Percentiles rank a stretch among this genome's conserved stretches.
phyloP scores from a whole-genome alignment of 2,329 filamentous ascomycete genomes.

The Monosporascus ibericus region DNA sequence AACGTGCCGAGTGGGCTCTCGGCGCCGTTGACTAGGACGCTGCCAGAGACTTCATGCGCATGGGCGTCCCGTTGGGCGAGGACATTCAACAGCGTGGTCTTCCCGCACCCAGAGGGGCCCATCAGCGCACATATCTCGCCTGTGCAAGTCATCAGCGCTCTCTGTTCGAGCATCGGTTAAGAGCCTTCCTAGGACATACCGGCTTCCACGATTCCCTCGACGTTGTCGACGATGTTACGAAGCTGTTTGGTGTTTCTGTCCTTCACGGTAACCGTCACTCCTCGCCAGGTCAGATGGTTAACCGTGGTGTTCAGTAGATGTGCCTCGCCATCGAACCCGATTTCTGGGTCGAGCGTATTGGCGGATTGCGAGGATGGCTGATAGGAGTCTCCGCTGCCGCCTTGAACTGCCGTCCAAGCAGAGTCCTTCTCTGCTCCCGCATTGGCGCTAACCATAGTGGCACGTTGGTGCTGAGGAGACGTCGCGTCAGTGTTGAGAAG shows the following conservation, averaged over 20 bases:
- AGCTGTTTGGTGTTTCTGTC: slow-evolving; percentile 60
- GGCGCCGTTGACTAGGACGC: slow-evolving; percentile 58
- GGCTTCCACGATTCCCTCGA: slow-evolving; percentile 58
- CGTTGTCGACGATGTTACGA: slow-evolving; percentile 56
- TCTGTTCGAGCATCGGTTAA: no score
- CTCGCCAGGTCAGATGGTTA: slow-evolving; percentile 58
- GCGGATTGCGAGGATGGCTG: not conserved
- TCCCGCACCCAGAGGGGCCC: slow-evolving; percentile 69
- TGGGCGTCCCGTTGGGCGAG: slow-evolving; percentile 61
- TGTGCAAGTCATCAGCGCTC: slow-evolving; percentile 9
- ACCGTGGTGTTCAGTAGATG: slow-evolving; percentile 60
- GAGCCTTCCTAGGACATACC: slow-evolving; percentile 30
- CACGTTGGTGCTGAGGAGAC: no score
- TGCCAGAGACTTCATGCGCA: slow-evolving; percentile 42
- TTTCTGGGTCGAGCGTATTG: slow-evolving; percentile 17
- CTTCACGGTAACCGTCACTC: slow-evolving; percentile 65
- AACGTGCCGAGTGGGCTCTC: slow-evolving; percentile 48
- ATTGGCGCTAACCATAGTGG: not conserved
- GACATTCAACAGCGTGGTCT: slow-evolving; percentile 78
- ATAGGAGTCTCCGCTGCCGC: not conserved
- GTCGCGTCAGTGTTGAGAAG: no score
- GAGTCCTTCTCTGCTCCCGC: not conserved
- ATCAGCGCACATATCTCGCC: slow-evolving; percentile 75
- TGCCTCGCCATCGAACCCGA: slow-evolving; percentile 28
- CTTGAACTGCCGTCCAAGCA: not conserved